Evolutionary conservation across 345 rosid species (phyloP).

Genomic region (Dimocarpus longan): DNA sequence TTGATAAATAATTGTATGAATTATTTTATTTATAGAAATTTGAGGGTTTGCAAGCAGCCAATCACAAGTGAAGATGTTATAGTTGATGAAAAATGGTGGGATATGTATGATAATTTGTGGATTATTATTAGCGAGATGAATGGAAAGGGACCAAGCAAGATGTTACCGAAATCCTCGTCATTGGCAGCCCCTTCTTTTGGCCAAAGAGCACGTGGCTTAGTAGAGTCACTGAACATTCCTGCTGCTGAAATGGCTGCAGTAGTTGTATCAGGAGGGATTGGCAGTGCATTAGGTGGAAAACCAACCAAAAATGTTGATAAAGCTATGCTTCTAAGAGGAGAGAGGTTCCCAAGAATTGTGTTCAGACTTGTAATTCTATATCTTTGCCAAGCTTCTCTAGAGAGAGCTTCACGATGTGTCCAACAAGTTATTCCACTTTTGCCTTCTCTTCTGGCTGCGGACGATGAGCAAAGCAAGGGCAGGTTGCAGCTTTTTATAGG

Average conservation of each 20-base stretch:
- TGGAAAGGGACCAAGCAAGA: constrained; percentile 83
- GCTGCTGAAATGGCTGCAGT: constrained; percentile 99
- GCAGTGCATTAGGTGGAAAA: constrained; percentile 86
- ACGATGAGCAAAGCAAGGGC: constrained; percentile 92
- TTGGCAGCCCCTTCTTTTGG: constrained; percentile 76
- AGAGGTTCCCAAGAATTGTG: constrained; percentile 87
- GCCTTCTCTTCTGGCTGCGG: constrained; percentile 71
- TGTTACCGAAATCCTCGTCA: constrained; percentile 53
- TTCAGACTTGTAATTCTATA: constrained; percentile 81
- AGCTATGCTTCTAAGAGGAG: constrained; percentile 95
- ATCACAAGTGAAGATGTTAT: constrained; percentile 43
- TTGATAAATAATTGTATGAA: constrained; percentile 9
- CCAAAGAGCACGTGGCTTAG: constrained; percentile 95
- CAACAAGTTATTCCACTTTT: constrained; percentile 79
- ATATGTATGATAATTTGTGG: constrained; percentile 88
- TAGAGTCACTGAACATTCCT: constrained; percentile 93
- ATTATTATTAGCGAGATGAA: constrained; percentile 69
- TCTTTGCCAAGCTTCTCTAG: constrained; percentile 78
- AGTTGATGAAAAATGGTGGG: constrained; percentile 78
- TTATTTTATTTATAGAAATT: constrained; percentile 41
- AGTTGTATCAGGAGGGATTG: constrained; percentile 94
- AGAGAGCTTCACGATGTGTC: constrained; percentile 86
- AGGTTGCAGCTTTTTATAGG: constrained; percentile 91
- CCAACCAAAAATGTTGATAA: constrained; percentile 75
- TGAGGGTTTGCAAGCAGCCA: constrained; percentile 40